These are phyloP conservation scores for Lolium multiflorum DNA, from an alignment of 176 grass and related monocot species.

Conservation along the genomic window DNA sequence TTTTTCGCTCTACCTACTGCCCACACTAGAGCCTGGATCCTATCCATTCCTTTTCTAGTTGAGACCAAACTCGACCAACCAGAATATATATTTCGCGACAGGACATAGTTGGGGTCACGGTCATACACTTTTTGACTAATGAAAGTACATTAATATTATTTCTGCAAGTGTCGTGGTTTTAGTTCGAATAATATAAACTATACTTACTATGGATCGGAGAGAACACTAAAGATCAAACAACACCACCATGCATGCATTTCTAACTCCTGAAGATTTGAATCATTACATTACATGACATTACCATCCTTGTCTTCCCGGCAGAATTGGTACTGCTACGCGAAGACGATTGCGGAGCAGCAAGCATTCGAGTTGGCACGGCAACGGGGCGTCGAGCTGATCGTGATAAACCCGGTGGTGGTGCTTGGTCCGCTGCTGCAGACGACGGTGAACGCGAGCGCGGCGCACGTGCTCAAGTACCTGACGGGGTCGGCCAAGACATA, in stretches of 20 bases:
- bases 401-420: conserved; percentile 73
- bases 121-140: neutral
- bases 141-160: neutral
- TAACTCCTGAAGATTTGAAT: neutral
- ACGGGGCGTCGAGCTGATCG: conserved; percentile 49
- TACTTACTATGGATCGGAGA: no score
- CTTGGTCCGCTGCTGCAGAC: conserved; percentile 72
- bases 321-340: conserved; percentile 95
- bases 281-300: neutral
- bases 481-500: conserved; percentile 72
- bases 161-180: no score
- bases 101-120: neutral
- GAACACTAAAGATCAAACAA: neutral
- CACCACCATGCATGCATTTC: no score
- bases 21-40: neutral
- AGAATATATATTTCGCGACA: neutral
- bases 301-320: neutral
- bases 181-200: no score
- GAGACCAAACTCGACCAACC: neutral
- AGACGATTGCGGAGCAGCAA: conserved; percentile 66
- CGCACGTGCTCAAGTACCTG: conserved; percentile 71
- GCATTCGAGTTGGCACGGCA: conserved; percentile 59
- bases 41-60: neutral
- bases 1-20: conserved; percentile 27
- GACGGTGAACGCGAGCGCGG: conserved; percentile 66